A percentile compares a stretch with the other conserved stretches of the same genome.
Conservation (phyloP, 306 rosid genomes). For the Begonia masoniana region DNA sequence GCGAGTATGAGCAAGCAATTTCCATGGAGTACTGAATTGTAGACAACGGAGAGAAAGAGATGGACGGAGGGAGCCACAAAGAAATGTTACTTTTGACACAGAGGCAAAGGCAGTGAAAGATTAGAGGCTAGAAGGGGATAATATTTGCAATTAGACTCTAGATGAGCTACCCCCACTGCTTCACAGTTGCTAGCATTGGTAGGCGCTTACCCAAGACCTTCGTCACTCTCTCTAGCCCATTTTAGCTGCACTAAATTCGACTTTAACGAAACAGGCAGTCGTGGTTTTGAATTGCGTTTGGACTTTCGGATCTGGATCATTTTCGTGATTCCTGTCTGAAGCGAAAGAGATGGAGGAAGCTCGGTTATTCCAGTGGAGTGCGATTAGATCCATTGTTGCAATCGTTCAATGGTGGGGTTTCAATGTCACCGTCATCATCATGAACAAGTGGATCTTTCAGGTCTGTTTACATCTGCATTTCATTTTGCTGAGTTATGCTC, state of each 20-base stretch:
- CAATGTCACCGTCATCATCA: conserved; percentile 84
- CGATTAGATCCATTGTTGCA: conserved; percentile 69
- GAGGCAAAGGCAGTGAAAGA: background rate
- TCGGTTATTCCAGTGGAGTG: conserved; percentile 53
- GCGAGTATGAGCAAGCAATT: background rate
- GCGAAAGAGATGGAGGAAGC: conserved; percentile 49
- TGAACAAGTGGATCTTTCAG: conserved; percentile 99
- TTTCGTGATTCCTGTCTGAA: conserved; percentile 19
- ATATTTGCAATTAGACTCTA: background rate
- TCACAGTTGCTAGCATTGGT: conserved; percentile 4
- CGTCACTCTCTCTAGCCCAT: conserved; percentile 1
- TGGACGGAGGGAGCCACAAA: conserved; percentile 10
- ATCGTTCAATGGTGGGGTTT: conserved; percentile 95
- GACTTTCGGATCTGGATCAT: conserved; percentile 12
- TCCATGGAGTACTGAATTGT: no score
- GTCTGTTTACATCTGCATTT: conserved; percentile 15
- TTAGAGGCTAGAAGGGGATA: background rate
- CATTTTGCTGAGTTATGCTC: background rate
- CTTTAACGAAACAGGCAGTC: background rate
- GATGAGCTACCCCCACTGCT: conserved; percentile 6
- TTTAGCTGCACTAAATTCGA: conserved; percentile 5
- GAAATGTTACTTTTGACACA: background rate
- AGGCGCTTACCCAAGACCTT: background rate
- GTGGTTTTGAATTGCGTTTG: conserved; percentile 7
- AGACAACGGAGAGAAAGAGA: conserved; percentile 14